Conservation (phyloP, 768 basidiomycete species). For the Leccinum ochraceum region DNA sequence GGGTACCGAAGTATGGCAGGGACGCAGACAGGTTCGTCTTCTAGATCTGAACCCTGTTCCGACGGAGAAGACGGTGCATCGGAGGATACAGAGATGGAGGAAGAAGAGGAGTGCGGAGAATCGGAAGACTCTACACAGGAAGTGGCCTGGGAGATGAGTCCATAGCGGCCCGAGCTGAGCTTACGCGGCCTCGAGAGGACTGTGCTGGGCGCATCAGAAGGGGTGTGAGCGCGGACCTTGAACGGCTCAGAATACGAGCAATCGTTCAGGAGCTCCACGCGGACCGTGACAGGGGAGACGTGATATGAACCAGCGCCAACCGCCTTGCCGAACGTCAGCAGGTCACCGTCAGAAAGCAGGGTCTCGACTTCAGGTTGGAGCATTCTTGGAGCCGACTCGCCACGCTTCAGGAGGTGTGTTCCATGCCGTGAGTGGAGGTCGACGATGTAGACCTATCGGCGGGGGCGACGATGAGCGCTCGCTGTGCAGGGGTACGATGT, state of each 20-base stretch:
- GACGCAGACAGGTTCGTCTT: slow-evolving; percentile 41
- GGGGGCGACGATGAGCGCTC: slow-evolving; percentile 12
- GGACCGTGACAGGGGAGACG: slow-evolving; percentile 63
- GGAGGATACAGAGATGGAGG: slow-evolving; percentile 44
- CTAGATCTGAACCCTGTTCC: slow-evolving; percentile 53
- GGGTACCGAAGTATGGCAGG: slow-evolving; percentile 17
- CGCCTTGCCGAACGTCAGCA: slow-evolving; percentile 75
- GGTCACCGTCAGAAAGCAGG: slow-evolving; percentile 63
- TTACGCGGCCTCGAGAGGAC: slow-evolving; percentile 28
- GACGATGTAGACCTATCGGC: slow-evolving; percentile 59
- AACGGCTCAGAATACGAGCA: slow-evolving; percentile 22
- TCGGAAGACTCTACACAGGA: slow-evolving; percentile 31
- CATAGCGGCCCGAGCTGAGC: slow-evolving; percentile 61
- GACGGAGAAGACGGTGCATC: slow-evolving; percentile 32
- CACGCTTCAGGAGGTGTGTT: slow-evolving; percentile 60
- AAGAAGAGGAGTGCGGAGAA: slow-evolving; percentile 29
- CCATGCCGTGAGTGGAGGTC: slow-evolving; percentile 79
- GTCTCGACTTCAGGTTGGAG: slow-evolving; percentile 58
- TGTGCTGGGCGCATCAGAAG: slow-evolving; percentile 33
- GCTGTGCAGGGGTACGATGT: slow-evolving; percentile 7
- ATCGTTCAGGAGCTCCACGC: slow-evolving; percentile 51
- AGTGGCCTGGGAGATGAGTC: slow-evolving; percentile 42
- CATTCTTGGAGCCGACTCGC: slow-evolving; percentile 47
- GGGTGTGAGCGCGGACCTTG: slow-evolving; percentile 3
- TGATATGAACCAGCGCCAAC: slow-evolving; percentile 63